Conservation (phyloP, 176 grass and related monocot genomes). For the Microstegium vimineum region DNA sequence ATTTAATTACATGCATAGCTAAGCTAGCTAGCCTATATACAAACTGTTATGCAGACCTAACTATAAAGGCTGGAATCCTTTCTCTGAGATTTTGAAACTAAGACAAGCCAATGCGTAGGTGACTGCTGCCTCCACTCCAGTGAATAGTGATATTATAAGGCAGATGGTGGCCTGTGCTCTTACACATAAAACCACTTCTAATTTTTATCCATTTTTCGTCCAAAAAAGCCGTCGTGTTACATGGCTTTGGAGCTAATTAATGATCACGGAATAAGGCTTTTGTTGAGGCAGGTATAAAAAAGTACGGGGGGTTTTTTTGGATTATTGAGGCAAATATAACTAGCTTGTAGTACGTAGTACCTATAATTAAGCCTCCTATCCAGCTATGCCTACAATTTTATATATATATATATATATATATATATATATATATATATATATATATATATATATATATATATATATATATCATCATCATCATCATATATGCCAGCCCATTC, state of each 20-base stretch:
- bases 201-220: neutral
- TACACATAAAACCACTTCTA: conserved; percentile 25
- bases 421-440: too few species aligned
- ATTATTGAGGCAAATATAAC: conserved; percentile 13
- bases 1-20: neutral
- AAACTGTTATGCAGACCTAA: neutral
- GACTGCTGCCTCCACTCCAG: conserved; percentile 25
- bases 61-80: conserved; percentile 13
- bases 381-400: neutral
- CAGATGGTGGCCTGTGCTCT: conserved; percentile 1
- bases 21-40: neutral
- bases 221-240: neutral
- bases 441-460: too few species aligned
- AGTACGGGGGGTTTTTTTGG: neutral
- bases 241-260: conserved; percentile 19
- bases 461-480: too few species aligned
- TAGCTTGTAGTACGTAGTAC: neutral
- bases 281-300: neutral
- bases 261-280: conserved; percentile 34
- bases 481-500: conserved; percentile 16
- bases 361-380: conserved; percentile 15
- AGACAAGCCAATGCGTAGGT: neutral
- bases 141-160: neutral
- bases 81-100: neutral
- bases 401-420: conserved; percentile 1